Conservation (phyloP, 768 basidiomycete species). For the Phlebiopsis gigantea region DNA sequence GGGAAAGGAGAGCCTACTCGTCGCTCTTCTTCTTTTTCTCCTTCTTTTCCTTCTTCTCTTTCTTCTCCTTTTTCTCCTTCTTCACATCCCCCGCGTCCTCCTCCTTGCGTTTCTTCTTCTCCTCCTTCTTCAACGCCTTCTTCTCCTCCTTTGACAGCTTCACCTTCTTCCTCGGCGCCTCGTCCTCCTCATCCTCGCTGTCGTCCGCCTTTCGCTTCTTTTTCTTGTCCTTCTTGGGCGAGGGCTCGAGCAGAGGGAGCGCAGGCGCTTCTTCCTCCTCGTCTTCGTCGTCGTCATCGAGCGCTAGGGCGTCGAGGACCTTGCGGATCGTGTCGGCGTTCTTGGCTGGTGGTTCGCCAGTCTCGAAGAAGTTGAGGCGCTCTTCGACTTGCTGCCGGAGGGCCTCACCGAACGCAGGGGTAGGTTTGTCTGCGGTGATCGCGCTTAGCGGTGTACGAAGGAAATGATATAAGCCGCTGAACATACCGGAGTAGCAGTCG, state of each 20-base stretch:
- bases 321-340: slow-evolving; percentile 90
- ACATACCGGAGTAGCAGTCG: slow-evolving; percentile 85
- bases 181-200: slow-evolving; percentile 52
- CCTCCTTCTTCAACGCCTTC: slow-evolving; percentile 57
- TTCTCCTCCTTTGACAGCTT: slow-evolving; percentile 84
- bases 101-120: slow-evolving; percentile 41
- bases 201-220: slow-evolving; percentile 64
- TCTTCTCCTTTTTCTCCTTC: slow-evolving; percentile 36
- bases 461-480: neutral
- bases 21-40: slow-evolving; percentile 53
- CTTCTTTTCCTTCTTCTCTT: slow-evolving; percentile 33
- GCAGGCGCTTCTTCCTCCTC: slow-evolving; percentile 46
- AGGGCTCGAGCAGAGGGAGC: slow-evolving; percentile 54
- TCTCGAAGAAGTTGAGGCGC: slow-evolving; percentile 90
- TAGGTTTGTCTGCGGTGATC: slow-evolving; percentile 61
- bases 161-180: slow-evolving; percentile 58
- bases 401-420: slow-evolving; percentile 92
- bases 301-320: slow-evolving; percentile 71
- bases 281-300: slow-evolving; percentile 61
- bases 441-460: neutral
- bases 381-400: slow-evolving; percentile 93
- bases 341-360: slow-evolving; percentile 82
- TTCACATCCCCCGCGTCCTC: slow-evolving; percentile 22
- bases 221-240: slow-evolving; percentile 47
- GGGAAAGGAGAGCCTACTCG: slow-evolving; percentile 17